Conservation (phyloP, 139 green algal genomes). For the Coelastrella sp. region DNA sequence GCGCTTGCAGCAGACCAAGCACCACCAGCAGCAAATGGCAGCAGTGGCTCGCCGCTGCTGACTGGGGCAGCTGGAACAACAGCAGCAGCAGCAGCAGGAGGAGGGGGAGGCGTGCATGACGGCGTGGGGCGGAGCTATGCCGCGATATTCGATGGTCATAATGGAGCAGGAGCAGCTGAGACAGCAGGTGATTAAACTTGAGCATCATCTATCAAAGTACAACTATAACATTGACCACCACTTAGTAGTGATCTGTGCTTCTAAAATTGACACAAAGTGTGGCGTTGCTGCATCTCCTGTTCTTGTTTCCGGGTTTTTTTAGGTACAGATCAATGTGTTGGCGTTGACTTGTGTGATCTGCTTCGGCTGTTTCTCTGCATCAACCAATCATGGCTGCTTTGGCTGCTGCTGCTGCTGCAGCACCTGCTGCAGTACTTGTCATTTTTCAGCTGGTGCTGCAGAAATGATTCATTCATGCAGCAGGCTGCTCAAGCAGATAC, state of each 20-base stretch:
- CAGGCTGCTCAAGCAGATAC: too few species aligned
- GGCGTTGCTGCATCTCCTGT: background rate
- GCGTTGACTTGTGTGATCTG: too few species aligned
- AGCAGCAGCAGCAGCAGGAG: background rate
- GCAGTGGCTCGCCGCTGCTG: background rate
- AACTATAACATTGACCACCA: too few species aligned
- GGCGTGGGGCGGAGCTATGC: constrained; percentile 69
- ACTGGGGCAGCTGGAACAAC: background rate
- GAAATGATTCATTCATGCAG: too few species aligned
- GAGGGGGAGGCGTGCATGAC: constrained; percentile 44
- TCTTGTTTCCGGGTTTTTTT: too few species aligned
- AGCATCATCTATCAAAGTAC: too few species aligned
- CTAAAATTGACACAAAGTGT: background rate
- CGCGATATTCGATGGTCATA: constrained; percentile 82
- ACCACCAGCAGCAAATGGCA: background rate
- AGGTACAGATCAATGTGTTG: too few species aligned
- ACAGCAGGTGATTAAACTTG: constrained; percentile 49
- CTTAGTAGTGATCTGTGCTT: background rate
- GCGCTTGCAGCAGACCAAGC: constrained; percentile 30
- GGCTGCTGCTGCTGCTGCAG: background rate
- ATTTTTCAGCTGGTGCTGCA: too few species aligned
- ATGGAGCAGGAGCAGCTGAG: constrained; percentile 73
- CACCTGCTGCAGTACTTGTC: too few species aligned
- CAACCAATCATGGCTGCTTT: background rate
- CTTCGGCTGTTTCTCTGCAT: too few species aligned